Evolutionary conservation across 179 eudicot genomes (phyloP), one percentile per base, ranked within the genome.

Genomic region (Nepenthes alata): DNA sequence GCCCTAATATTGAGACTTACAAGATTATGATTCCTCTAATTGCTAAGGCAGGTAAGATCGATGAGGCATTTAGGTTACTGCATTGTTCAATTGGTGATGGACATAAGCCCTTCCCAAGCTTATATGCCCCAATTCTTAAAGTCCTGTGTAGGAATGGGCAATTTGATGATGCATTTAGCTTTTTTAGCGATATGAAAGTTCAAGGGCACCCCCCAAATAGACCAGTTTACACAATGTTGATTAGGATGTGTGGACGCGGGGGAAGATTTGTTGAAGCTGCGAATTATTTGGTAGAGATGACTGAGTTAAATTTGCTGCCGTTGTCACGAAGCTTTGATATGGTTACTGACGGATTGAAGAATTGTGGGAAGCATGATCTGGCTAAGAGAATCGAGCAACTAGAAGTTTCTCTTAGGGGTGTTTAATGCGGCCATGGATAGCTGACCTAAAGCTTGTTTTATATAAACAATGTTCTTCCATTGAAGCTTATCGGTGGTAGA

Each of bases 271-370:
- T 91, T 10, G 91, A 89, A 74, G 98, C 95, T 16, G 96, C 90
- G 6, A 91, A 91, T 72, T 91, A 91, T 77, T 68, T 91, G 80
- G 77, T 84, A 72, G 98, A 91, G 77, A 91, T 91, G 98, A 84
- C 96, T 5, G 96, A 89, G 83, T 60, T 85, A 35, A 76, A 71
- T 61, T 74, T 91, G 61, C 56, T 68, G 50, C 98, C 98, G 47
- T 69, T 85, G 83, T 78, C 96, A 1, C 74, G 70, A 59, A 83
- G 75, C 67, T 91, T 91, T 75, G 98, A 89, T 74, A 81, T 89
- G 96, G 93, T 91, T 38, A 84, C 95, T 59, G 98, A 91, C 77
- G 98, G 98, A 12, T 79, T 91, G 72, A 91, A 85, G 85, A 81
- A 89, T 44, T 78, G 86, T 62, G 98, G 98, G 76, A 86, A 89